Percentiles rank a stretch among this genome's conserved stretches.
Conservation (phyloP, 1,139 yeast genomes). For the Yamadazyma atlantica region DNA sequence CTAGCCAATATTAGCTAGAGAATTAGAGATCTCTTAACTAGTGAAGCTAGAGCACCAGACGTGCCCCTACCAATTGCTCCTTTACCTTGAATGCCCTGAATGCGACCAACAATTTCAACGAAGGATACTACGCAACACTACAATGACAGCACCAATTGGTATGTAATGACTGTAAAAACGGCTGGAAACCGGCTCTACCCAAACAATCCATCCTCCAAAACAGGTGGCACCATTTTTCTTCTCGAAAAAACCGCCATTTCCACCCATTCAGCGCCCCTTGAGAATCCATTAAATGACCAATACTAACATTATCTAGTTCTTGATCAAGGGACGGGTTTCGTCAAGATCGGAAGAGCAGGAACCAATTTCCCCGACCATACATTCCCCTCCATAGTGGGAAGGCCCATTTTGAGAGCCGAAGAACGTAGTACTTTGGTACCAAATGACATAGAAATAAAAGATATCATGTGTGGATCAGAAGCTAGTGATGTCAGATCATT, state of each 20-base stretch:
- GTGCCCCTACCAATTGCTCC: background rate
- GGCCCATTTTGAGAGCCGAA: constrained; percentile 96
- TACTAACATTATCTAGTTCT: constrained; percentile 55
- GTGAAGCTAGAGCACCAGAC: background rate
- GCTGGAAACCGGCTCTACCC: too few species aligned
- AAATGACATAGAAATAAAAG: constrained; percentile 71
- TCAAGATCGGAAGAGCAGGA: constrained; percentile 93
- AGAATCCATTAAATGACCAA: background rate
- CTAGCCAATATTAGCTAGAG: too few species aligned
- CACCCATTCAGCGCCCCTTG: too few species aligned
- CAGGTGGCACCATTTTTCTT: too few species aligned
- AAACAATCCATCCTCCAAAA: too few species aligned
- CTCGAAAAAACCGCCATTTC: too few species aligned
- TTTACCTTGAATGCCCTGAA: too few species aligned
- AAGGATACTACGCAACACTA: constrained; percentile 3
- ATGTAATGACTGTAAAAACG: constrained; percentile 24
- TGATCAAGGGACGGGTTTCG: constrained; percentile 99
- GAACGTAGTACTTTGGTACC: constrained; percentile 64
- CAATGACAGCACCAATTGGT: constrained; percentile 59
- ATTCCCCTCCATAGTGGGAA: constrained; percentile 97
- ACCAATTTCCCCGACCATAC: constrained; percentile 97
- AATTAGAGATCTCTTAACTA: background rate
- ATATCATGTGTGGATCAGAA: constrained; percentile 97
- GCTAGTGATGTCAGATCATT: constrained; percentile 90
- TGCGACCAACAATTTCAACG: background rate